Percentiles rank a stretch among this genome's conserved stretches.
Evolutionary conservation across 2,329 filamentous ascomycete species (phyloP).

Genomic region (Cytospora leucostoma): DNA sequence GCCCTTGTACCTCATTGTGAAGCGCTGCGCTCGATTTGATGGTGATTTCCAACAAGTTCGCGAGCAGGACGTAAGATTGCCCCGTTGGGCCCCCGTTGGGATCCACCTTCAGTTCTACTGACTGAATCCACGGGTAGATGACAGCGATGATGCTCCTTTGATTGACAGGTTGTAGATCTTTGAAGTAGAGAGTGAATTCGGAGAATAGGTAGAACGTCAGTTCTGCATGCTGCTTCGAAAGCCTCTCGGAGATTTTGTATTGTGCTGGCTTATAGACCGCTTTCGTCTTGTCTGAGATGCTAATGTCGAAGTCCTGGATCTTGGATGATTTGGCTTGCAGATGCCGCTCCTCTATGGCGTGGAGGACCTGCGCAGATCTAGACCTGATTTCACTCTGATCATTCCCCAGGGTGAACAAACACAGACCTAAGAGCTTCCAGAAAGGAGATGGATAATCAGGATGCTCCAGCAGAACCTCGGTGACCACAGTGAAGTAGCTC

Average conservation of each 20-base stretch:
- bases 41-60: conserved; percentile 94
- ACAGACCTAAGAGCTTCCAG: conserved; percentile 87
- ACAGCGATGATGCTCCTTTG: conserved; percentile 94
- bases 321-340: conserved; percentile 75
- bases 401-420: conserved; percentile 89
- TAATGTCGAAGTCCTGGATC: conserved; percentile 96
- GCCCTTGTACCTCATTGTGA: conserved; percentile 94
- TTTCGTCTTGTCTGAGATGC: conserved; percentile 96
- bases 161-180: conserved; percentile 75
- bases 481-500: conserved; percentile 93
- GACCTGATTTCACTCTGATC: conserved; percentile 86
- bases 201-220: conserved; percentile 93
- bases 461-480: conserved; percentile 80
- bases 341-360: conserved; percentile 80
- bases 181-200: conserved; percentile 92
- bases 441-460: conserved; percentile 82
- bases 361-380: conserved; percentile 80
- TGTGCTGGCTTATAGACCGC: conserved; percentile 97
- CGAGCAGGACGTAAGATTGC: conserved; percentile 89
- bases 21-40: conserved; percentile 85
- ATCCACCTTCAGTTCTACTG: conserved; percentile 87
- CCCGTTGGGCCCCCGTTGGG: conserved; percentile 88
- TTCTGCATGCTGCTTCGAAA: conserved; percentile 86
- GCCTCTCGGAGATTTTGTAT: conserved; percentile 89
- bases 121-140: conserved; percentile 94